These are phyloP conservation scores for Umbellularia californica DNA, from an alignment of 164 flowering plant genomes.

Conservation along the genomic window DNA sequence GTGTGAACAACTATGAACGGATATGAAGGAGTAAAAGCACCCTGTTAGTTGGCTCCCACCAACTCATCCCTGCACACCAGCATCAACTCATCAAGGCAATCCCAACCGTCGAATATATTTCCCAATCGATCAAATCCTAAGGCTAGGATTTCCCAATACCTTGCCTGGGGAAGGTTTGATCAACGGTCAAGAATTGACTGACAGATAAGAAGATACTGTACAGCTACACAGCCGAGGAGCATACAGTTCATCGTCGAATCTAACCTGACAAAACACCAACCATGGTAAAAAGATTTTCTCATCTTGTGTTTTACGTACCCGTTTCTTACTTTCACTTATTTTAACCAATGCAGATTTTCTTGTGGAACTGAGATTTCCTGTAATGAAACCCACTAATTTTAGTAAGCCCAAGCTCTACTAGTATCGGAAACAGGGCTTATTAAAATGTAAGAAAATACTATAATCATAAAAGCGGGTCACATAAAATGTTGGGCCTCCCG, in stretches of 20 bases:
- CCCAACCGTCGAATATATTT: too few relatives aligned
- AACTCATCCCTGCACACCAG: too few relatives aligned
- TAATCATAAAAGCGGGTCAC: not conserved
- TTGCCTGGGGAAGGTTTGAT: too few relatives aligned
- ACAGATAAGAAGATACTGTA: too few relatives aligned
- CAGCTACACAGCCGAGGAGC: not conserved
- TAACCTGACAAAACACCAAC: not conserved
- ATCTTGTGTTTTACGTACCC: not conserved
- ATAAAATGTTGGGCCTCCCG: slow-evolving; percentile 14
- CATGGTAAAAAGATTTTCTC: not conserved
- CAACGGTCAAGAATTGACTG: too few relatives aligned
- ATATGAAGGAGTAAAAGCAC: too few relatives aligned
- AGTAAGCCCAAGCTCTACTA: not conserved
- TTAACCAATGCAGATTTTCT: not conserved
- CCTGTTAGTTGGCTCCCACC: too few relatives aligned
- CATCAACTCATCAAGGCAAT: too few relatives aligned
- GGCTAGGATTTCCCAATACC: too few relatives aligned
- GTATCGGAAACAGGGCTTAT: not conserved
- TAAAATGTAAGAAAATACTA: not conserved
- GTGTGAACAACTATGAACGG: too few relatives aligned
- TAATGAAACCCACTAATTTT: not conserved
- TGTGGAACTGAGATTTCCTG: not conserved
- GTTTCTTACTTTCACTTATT: too few relatives aligned
- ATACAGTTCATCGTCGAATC: not conserved
- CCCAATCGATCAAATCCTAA: too few relatives aligned